Base-by-base conservation (phyloP, 2,329 filamentous ascomycete species). In the Alternaria sp. region DNA sequence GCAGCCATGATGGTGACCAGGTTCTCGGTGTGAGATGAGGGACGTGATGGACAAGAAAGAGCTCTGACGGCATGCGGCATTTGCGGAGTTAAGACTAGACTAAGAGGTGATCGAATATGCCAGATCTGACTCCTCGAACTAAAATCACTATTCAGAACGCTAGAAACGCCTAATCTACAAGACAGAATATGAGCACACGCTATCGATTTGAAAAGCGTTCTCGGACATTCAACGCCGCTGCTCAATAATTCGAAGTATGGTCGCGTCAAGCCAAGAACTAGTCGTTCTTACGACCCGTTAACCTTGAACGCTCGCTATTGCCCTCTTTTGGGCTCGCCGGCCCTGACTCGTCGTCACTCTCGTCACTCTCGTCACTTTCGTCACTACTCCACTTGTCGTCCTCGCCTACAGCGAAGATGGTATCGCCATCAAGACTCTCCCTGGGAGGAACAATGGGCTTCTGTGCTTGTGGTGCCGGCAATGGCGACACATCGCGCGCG, bases 351-450 rank as follows among this genome's bases (percentile, higher is more conserved):
- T 47, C 58, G n/a, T 56, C 55, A 4, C 57, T 55, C 18, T 60
- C 52, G 12, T 60, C 57, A 36, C 46, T 46, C 16, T 57, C 54
- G 24, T 53, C 59, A 34, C 55, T 58, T 18, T 54, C 60, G 20
- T 89, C 91, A 57, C 92, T 90, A 57, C 90, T 93, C 84, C 93
- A 94, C 75, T 90, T 92, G 74, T 95, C 93, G 71, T 96, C 94
- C 55, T 88, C 88, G 11, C 93, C 94, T 11, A 98, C 92, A 1
- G 94, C 94, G 72, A 98, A 98, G 63, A 98, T 96, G 0, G 94
- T 97, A 81, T 98, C 95, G 11, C 93, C 93, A 64, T 98, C 94
- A 34, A 91, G 81, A 51, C 87, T 89, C 62, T 89, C 83, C 69
- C 87, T 78, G 59, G 86, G 83, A 47, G 85, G 81, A 24, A 81